These are phyloP conservation scores for Pyricularia sp. DNA, from an alignment of 2,329 filamentous ascomycete species.

Conservation along the genomic window DNA sequence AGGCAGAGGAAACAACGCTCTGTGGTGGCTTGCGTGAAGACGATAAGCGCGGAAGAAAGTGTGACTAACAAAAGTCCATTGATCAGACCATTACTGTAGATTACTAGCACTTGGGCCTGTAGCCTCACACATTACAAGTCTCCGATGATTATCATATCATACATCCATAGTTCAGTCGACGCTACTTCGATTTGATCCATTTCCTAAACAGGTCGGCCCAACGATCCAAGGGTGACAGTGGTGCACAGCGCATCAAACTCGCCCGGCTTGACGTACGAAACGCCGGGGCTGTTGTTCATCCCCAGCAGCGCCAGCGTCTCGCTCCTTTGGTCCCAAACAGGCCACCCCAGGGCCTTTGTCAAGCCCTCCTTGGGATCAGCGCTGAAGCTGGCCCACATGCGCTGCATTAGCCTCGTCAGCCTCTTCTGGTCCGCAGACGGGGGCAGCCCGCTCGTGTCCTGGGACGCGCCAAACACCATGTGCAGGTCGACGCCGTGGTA, in stretches of 20 bases:
- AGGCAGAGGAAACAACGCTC: too few species aligned
- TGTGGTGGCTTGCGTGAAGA: too few species aligned
- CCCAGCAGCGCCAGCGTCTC: background rate
- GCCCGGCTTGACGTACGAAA: background rate
- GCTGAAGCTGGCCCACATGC: background rate
- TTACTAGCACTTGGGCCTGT: too few species aligned
- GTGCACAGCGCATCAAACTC: background rate
- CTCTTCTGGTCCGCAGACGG: background rate
- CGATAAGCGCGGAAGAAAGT: too few species aligned
- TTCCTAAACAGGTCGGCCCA: background rate
- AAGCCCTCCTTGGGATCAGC: background rate
- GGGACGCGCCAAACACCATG: background rate
- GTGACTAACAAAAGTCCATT: too few species aligned
- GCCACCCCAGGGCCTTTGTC: background rate
- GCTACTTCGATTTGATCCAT: background rate
- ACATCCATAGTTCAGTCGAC: background rate
- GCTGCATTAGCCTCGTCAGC: background rate
- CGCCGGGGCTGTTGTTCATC: background rate
- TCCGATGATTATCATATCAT: too few species aligned
- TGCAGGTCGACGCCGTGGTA: constrained; percentile 8
- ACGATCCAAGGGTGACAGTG: background rate
- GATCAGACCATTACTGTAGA: too few species aligned
- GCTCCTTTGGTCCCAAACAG: background rate
- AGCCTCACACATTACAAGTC: too few species aligned
- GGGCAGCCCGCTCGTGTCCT: background rate